A percentile compares a stretch with the other conserved stretches of the same genome.
Conservation (phyloP, 257 asterid species). For the Solanum sejunctum region DNA sequence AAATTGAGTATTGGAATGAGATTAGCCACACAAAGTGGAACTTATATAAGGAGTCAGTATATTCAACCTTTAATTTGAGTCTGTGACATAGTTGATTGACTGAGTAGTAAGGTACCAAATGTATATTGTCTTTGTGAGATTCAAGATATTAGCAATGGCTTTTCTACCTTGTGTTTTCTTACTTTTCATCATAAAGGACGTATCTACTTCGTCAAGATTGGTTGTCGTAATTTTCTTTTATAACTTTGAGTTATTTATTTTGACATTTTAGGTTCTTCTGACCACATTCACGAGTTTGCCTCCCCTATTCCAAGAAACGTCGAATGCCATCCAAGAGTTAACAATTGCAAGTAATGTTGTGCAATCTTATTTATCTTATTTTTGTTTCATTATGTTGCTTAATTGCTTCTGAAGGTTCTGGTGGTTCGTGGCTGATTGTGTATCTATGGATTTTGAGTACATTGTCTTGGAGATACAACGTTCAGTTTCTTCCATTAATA, state of each 20-base stretch:
- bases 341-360: constrained; percentile 33
- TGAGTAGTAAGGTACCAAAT: not conserved
- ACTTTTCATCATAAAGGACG: not conserved
- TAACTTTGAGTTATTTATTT: not conserved
- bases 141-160: not conserved
- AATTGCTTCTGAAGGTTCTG: not conserved
- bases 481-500: not conserved
- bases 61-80: not conserved
- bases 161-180: not conserved
- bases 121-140: not conserved
- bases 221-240: not conserved
- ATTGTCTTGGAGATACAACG: not conserved
- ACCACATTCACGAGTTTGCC: constrained; percentile 40
- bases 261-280: constrained; percentile 24
- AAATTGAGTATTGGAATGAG: not conserved
- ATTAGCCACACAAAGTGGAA: not conserved
- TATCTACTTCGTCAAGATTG: not conserved
- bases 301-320: constrained; percentile 32
- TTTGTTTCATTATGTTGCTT: not conserved
- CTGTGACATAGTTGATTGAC: not conserved
- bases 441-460: not conserved
- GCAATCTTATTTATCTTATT: not conserved
- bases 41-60: not conserved
- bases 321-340: constrained; percentile 30
- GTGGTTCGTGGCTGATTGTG: not conserved